Base-by-base conservation (phyloP, 1,284 basidiomycete species). In the Pascua guehoae region DNA sequence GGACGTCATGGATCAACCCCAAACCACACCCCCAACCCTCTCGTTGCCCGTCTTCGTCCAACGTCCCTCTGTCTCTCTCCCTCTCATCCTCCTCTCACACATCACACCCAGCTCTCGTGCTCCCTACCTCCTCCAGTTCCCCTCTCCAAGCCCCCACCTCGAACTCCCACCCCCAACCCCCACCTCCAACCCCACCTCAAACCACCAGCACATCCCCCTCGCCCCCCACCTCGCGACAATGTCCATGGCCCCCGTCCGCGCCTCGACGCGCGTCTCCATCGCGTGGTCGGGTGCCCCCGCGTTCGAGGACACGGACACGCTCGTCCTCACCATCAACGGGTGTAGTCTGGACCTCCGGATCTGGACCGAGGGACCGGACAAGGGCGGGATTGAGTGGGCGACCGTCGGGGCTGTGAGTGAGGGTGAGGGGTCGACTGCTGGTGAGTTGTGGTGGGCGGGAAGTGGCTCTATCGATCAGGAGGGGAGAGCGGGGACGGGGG, bases 281-380 rank as follows among this genome's bases (percentile, higher is more conserved):
- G 64, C 65, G 12, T 74, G 72, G 72, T 51, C 51, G 5, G 69
- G 64, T 5, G 55, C 48, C 8, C 51, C 60, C 0, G 50, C 70
- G 1, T 39, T 46, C 12, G 72, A 74, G 56, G 67, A 68, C 48
- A 72, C 69, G 4, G 69, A 72, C 41, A 72, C 70, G 8, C 61
- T 72, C 37, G 69, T 72, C 16, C 60, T 74, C 42, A 72, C 72
- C 11, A 64, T 71, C 24, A 52, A 66, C n/a, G 59, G 54, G 10
- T 64, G 57, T 41, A 67, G 62, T 8, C 57, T 74, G 45, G 70
- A 74, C 49, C 60, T 74, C 9, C 62, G 70, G 5, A 64, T 69
- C 9, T 66, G 65, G 49, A 60, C 41, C 18, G 11, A 40, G 1
- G 69, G 64, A 9, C 48, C 61, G 3, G 56, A 57, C 12, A 50